These are phyloP conservation scores for Nigrospora osmanthi DNA, from an alignment of 2,329 filamentous ascomycete species.

Conservation along the genomic window DNA sequence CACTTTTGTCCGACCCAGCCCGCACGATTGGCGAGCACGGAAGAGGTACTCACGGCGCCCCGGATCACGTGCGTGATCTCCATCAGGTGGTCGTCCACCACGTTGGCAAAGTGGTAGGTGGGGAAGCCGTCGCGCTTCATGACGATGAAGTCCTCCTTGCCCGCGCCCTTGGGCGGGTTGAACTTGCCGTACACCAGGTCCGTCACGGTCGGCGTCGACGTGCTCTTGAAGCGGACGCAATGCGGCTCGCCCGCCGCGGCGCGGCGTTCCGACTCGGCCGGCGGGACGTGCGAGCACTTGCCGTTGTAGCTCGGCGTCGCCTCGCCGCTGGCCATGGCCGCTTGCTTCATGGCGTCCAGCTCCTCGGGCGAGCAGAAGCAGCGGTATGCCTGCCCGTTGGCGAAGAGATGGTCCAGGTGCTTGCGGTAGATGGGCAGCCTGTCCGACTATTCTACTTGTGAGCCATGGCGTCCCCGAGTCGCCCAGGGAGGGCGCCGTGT, in stretches of 20 bases:
- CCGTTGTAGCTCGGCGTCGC: conserved; percentile 42
- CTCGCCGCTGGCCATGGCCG: conserved; percentile 45
- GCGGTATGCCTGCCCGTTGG: conserved; percentile 71
- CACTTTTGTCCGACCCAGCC: not conserved
- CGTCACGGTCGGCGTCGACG: conserved; percentile 54
- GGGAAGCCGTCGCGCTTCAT: conserved; percentile 88
- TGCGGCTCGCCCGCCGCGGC: conserved; percentile 63
- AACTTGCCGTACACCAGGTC: conserved; percentile 76
- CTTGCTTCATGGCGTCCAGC: conserved; percentile 57
- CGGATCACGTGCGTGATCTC: conserved; percentile 91
- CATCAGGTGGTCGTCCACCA: conserved; percentile 95
- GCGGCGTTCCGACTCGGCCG: conserved; percentile 61
- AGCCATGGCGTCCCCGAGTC: not conserved
- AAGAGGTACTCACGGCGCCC: conserved; percentile 57
- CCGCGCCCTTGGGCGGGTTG: conserved; percentile 35
- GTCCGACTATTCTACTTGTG: conserved; percentile 54
- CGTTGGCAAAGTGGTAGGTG: conserved; percentile 95
- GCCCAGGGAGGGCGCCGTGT: too few relatives aligned
- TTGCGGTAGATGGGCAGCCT: conserved; percentile 64
- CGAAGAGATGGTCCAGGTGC: conserved; percentile 62
- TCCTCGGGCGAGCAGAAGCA: conserved; percentile 81
- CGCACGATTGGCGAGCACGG: not conserved
- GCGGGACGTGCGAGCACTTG: conserved; percentile 61
- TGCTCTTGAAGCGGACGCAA: conserved; percentile 64
- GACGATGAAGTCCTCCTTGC: conserved; percentile 76